Percentiles rank a stretch among this genome's conserved stretches.
phyloP scores from a whole-genome alignment of 768 basidiomycete genomes.

The Lactarius pseudohatsudake region DNA sequence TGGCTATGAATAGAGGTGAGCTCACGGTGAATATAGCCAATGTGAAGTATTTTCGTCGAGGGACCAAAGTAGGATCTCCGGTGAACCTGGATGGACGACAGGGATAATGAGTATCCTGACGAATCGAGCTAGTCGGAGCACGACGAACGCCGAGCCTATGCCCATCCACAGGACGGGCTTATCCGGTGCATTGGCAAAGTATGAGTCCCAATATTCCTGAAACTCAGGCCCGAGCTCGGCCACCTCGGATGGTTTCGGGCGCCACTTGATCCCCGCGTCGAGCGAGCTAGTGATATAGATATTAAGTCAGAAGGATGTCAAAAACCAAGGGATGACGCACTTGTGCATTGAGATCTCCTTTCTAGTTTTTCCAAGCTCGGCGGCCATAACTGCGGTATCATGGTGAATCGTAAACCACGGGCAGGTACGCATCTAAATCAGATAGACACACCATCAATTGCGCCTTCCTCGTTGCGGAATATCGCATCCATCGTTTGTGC shows the following conservation, averaged over 20 bases:
- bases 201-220: conserved; percentile 28
- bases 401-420: not conserved
- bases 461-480: too few relatives aligned
- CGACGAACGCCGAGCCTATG: not conserved
- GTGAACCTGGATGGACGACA: not conserved
- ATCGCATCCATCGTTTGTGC: too few relatives aligned
- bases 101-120: not conserved
- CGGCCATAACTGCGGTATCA: conserved; percentile 34
- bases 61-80: not conserved
- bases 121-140: not conserved
- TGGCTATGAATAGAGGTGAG: not conserved
- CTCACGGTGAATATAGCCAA: conserved; percentile 17
- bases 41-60: conserved; percentile 27
- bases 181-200: conserved; percentile 30
- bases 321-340: conserved; percentile 37
- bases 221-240: conserved; percentile 31
- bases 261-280: conserved; percentile 33
- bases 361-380: conserved; percentile 39
- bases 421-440: not conserved
- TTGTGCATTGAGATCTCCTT: conserved; percentile 53
- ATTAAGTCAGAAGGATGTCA: not conserved
- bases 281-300: conserved; percentile 24
- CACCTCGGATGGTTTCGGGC: conserved; percentile 31
- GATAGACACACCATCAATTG: too few relatives aligned
- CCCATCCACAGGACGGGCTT: conserved; percentile 29